Base-by-base conservation (phyloP, 768 basidiomycete genomes). In the Galerina sulciceps region DNA sequence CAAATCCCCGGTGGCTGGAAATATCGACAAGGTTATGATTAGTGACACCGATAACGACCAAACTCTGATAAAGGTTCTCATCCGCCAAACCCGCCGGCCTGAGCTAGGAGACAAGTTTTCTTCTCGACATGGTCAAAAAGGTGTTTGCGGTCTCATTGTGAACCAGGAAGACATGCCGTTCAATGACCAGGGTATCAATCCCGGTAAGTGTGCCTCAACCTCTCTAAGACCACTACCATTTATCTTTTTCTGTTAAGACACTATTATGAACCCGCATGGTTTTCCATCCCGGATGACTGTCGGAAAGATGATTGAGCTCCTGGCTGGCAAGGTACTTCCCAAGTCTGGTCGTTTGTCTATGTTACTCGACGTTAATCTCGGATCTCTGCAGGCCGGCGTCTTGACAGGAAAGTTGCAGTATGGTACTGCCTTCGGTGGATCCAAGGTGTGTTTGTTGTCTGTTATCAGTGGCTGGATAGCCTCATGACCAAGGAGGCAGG, bases 251-350 rank as follows among this genome's bases (percentile, higher is more conserved):
- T 73, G 46, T 55, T 58, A 48, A 90, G 96, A 99, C 75, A 94
- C 96, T 15, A 97, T 99, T 78, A 99, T 99, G 96, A 99, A 99
- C 72, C 97, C 97, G 3, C 97, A 99, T 75, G 97, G 97, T 69
- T 99, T 99, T 82, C 97, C 97, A 4, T 96, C 94, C 57, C 92
- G 96, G 54, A 98, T 96, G 95, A 99, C 97, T 22, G 97, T 99
- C 26, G 97, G 97, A 48, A 99, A 99, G 80, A 99, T 99, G 97
- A 97, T 99, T 53, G 97, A 99, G 74, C 80, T 98, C 18, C 77
- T 99, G 34, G 92, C 95, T 11, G 96, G 97, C 50, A 99, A 99
- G 84, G 93, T 91, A 57, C 38, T 36, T 62, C 41, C 46, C 23
- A 14, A 17, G 17, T 10, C 40, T 38, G 15, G 15, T 53, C 41